phyloP scores from a whole-genome alignment of 2,329 filamentous ascomycete genomes.

The Westerdykella aurantiaca region DNA sequence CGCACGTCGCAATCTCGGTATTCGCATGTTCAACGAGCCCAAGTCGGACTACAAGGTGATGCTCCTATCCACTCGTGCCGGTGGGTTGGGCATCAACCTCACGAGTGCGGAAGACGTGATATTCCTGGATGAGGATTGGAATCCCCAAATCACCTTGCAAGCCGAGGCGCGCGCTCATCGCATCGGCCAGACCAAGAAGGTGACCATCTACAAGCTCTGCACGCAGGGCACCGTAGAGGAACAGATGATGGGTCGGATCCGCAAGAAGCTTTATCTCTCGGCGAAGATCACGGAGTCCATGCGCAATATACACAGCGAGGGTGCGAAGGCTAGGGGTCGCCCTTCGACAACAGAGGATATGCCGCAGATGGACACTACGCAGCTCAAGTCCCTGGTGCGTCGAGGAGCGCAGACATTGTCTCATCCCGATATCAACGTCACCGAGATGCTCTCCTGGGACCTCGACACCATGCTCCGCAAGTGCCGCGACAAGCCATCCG shows the following conservation, averaged over 20 bases:
- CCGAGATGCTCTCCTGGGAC: slow-evolving; percentile 55
- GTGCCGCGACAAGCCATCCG: slow-evolving; percentile 47
- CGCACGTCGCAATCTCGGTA: slow-evolving; percentile 48
- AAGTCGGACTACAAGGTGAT: slow-evolving; percentile 48
- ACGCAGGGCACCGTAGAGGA: slow-evolving; percentile 54
- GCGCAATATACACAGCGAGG: slow-evolving; percentile 46
- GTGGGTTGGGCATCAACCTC: slow-evolving; percentile 52
- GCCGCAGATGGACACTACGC: slow-evolving; percentile 48
- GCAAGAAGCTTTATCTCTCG: slow-evolving; percentile 58
- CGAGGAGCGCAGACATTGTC: slow-evolving; percentile 51
- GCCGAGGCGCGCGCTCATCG: slow-evolving; percentile 52
- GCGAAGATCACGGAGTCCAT: slow-evolving; percentile 56
- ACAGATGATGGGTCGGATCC: slow-evolving; percentile 54
- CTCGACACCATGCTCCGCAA: slow-evolving; percentile 50
- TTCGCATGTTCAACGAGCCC: slow-evolving; percentile 49
- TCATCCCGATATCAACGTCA: slow-evolving; percentile 48
- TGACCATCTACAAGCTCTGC: slow-evolving; percentile 53
- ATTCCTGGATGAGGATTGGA: slow-evolving; percentile 54
- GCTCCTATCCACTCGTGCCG: slow-evolving; percentile 52
- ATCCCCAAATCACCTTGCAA: slow-evolving; percentile 50
- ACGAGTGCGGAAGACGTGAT: slow-evolving; percentile 51
- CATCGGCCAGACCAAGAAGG: slow-evolving; percentile 50
- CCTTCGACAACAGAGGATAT: slow-evolving; percentile 40
- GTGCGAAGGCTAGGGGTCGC: slow-evolving; percentile 19
- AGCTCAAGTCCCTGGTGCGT: slow-evolving; percentile 51